phyloP scores from a whole-genome alignment of 2,329 filamentous ascomycete species.

The Neurospora sp. region DNA sequence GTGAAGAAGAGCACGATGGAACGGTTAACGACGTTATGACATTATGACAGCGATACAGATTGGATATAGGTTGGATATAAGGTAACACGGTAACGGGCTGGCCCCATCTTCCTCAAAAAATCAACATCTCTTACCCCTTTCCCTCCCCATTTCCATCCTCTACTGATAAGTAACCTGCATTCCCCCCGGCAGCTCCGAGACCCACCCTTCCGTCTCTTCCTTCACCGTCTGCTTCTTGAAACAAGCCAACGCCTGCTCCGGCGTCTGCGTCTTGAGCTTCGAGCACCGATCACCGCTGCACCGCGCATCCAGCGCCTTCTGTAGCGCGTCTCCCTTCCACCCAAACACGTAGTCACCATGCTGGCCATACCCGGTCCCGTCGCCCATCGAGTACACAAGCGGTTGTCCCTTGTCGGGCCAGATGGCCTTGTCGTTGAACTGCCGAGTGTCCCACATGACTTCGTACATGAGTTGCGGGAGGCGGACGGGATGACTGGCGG shows the following conservation, averaged over 20 bases:
- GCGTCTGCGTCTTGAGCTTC: conserved; percentile 14
- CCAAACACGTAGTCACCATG: conserved; percentile 18
- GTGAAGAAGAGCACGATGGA: neutral
- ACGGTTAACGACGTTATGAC: neutral
- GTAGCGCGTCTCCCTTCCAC: conserved; percentile 18
- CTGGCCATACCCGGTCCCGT: conserved; percentile 14
- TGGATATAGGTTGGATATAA: neutral
- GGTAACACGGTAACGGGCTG: neutral
- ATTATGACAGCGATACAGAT: neutral
- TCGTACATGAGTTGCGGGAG: conserved; percentile 36
- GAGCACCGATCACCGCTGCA: conserved; percentile 16
- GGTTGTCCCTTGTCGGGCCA: conserved; percentile 18
- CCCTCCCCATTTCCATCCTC: neutral
- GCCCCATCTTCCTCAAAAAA: neutral
- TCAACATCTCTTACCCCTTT: neutral
- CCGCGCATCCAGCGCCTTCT: conserved; percentile 17
- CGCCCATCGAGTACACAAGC: conserved; percentile 20
- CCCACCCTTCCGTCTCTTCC: conserved; percentile 17
- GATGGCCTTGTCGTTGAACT: conserved; percentile 24
- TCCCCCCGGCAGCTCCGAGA: conserved; percentile 8
- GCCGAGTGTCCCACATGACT: conserved; percentile 31
- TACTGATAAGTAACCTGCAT: conserved; percentile 8
- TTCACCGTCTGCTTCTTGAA: conserved; percentile 13
- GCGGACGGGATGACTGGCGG: conserved; percentile 30
- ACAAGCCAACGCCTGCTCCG: conserved; percentile 14